Percentiles rank a stretch among this genome's conserved stretches.
These are phyloP conservation scores for Cichorium intybus DNA, from an alignment of 140 eudicot genomes.

Conservation along the genomic window DNA sequence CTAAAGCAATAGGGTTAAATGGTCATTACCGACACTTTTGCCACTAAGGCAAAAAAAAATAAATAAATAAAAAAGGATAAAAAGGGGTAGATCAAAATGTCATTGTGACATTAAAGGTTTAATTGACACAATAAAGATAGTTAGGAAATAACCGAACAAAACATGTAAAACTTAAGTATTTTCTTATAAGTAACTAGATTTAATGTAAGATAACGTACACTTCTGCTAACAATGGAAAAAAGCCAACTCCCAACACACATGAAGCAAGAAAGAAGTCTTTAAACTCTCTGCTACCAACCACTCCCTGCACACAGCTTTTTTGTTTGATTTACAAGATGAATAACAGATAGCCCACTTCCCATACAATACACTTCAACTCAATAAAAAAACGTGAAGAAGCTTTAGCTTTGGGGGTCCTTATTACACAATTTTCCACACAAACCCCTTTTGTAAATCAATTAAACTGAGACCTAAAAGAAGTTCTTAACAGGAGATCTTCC, in stretches of 20 bases:
- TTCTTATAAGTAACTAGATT: too few relatives aligned
- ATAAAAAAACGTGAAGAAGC: constrained; percentile 30
- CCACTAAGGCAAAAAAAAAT: too few relatives aligned
- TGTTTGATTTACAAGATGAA: constrained; percentile 12
- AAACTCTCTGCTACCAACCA: not conserved
- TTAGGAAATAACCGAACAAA: too few relatives aligned
- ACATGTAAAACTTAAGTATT: too few relatives aligned
- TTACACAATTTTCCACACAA: not conserved
- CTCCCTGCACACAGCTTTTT: not conserved
- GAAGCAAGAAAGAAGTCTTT: not conserved
- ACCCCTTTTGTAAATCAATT: not conserved
- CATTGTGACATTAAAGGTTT: too few relatives aligned
- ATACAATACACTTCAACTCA: constrained; percentile 19
- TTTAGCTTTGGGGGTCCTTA: constrained; percentile 1
- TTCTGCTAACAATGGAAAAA: not conserved
- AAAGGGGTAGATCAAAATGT: too few relatives aligned
- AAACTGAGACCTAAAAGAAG: constrained; percentile 36
- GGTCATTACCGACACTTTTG: too few relatives aligned
- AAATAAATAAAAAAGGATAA: too few relatives aligned
- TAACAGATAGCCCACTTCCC: not conserved
- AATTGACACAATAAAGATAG: too few relatives aligned
- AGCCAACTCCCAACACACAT: not conserved
- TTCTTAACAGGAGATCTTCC: constrained; percentile 77
- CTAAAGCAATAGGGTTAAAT: too few relatives aligned
- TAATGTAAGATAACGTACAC: not conserved